A percentile compares a stretch with the other conserved stretches of the same genome.
phyloP scores from a whole-genome alignment of 129 eudicot genomes.

The Arctium minus region DNA sequence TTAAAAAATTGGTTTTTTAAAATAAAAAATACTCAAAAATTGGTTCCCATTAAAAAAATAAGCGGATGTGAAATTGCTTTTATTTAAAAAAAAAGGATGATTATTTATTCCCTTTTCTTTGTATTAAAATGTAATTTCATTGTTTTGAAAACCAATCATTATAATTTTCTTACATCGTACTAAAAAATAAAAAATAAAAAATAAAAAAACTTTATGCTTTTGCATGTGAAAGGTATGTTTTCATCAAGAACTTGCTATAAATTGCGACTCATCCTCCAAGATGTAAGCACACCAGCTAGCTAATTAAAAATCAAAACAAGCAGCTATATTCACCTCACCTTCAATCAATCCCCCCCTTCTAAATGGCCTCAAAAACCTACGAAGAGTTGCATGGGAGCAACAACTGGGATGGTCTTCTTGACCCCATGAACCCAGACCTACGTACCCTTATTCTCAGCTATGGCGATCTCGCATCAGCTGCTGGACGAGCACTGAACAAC shows the following conservation, averaged over 20 bases:
- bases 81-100: neutral
- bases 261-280: neutral
- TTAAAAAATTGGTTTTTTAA: too few relatives aligned
- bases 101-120: neutral
- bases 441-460: conserved; percentile 37
- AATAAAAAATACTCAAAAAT: too few relatives aligned
- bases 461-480: conserved; percentile 52
- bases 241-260: neutral
- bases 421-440: conserved; percentile 38
- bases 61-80: too few relatives aligned
- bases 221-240: neutral
- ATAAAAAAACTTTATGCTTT: neutral
- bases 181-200: too few relatives aligned
- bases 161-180: neutral
- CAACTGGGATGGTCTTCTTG: conserved; percentile 46
- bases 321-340: neutral
- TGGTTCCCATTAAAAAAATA: too few relatives aligned
- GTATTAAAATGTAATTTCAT: too few relatives aligned
- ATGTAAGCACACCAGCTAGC: neutral
- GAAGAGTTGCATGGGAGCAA: neutral
- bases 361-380: neutral
- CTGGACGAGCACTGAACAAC: conserved; percentile 39
- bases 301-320: too few relatives aligned
- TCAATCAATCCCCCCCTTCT: neutral
- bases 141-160: too few relatives aligned